Base-by-base conservation (phyloP, 1,284 basidiomycete genomes). In the Cryptococcus wingfieldii region DNA sequence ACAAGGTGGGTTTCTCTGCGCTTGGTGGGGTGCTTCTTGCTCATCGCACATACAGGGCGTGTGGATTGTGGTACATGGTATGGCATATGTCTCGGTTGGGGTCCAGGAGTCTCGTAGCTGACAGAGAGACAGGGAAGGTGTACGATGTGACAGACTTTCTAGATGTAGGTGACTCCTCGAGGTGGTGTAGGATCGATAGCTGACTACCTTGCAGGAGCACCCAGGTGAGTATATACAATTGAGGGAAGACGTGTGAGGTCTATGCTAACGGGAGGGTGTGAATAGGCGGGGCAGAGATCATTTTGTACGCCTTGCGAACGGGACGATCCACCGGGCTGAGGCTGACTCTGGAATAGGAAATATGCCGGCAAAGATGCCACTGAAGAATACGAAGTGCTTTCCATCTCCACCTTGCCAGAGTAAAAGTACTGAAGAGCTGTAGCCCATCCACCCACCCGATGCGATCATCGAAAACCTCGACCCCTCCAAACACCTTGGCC, bases 61-160 rank as follows among this genome's bases (percentile, higher is more conserved):
- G 61, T 92, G 89, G 89, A 89, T 93, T 63, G 89, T 92, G 55
- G 85, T 94, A 2, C 89, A 91, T 74, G 89, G 88, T 86, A 61
- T 50, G 80, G 25, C 53, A 23, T 5, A 59, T 42, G 14, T 42
- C 47, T 4, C 27, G 31, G 8, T 23, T 27, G 23, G 16, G 14
- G 48, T 28, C 39, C 44, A 4, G 28, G 3, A 13, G 53, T n/a
- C 31, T 38, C 13, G 19, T 16, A n/a, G 16, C 27, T 47, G 48
- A 57, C 25, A 31, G 10, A 7, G 34, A 47, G 55, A 12, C 56
- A 84, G 83, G 83, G 52, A 80, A 84, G 37, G 84, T 83, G 12
- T 87, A 88, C 74, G 87, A 89, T 67, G 85, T 88, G n/a, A 87
- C 86, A 2, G 85, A 87, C 38, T 88, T 87, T 70, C 75, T 87